These are phyloP conservation scores for Cyphellophora attinorum DNA, from an alignment of 2,329 filamentous ascomycete species.

Conservation along the genomic window DNA sequence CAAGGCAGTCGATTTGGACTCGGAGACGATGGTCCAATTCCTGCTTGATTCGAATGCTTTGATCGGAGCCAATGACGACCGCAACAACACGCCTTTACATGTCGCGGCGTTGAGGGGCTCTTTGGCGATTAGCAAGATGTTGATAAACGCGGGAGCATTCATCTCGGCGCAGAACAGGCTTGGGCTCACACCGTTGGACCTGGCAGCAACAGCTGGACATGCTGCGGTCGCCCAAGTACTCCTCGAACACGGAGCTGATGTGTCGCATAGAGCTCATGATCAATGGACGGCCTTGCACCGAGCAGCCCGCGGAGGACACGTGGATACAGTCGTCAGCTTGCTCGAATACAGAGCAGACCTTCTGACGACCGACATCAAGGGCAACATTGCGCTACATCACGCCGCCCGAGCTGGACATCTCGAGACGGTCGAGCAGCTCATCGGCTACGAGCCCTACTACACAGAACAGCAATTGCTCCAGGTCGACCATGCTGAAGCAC, in stretches of 20 bases:
- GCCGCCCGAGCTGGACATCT: conserved; percentile 16
- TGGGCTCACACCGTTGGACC: conserved; percentile 14
- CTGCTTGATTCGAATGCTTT: conserved; percentile 19
- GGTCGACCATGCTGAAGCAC: conserved; percentile 10
- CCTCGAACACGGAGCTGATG: conserved; percentile 18
- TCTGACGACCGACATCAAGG: conserved; percentile 15
- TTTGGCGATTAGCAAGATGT: conserved; percentile 7
- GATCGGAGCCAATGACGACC: conserved; percentile 14
- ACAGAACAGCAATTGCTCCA: conserved; percentile 9
- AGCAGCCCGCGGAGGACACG: conserved; percentile 20
- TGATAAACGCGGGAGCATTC: conserved; percentile 11
- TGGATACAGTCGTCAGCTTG: conserved; percentile 21
- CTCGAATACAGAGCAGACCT: conserved; percentile 20
- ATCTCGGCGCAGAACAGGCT: conserved; percentile 12
- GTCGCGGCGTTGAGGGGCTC: conserved; percentile 14
- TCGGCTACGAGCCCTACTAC: conserved; percentile 11
- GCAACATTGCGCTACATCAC: conserved; percentile 13
- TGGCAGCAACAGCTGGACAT: conserved; percentile 16
- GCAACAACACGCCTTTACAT: conserved; percentile 14
- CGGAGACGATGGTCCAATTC: conserved; percentile 19
- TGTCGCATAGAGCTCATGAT: conserved; percentile 19
- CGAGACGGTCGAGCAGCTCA: conserved; percentile 7
- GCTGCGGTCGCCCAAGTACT: conserved; percentile 12
- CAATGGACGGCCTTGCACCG: conserved; percentile 22
- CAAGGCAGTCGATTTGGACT: conserved; percentile 18